Conservation (phyloP, 108 stramenopile species). For the Fragilariopsis cylindrus region DNA sequence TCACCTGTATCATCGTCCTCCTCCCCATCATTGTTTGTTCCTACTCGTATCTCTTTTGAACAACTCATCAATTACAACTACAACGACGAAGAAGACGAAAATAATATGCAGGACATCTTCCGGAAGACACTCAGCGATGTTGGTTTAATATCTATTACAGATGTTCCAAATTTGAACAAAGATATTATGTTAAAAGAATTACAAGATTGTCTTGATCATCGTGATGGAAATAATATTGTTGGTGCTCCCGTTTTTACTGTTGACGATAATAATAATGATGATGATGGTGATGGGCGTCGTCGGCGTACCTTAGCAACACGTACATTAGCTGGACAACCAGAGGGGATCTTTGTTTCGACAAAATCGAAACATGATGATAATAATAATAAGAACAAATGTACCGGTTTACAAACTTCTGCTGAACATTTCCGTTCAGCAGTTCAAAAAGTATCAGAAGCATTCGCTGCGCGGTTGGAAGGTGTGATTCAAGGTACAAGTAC, state of each 20-base stretch:
- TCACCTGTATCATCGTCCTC: no score
- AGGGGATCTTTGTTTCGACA: neutral
- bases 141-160: constrained; percentile 42
- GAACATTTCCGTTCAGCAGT: neutral
- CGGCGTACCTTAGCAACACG: constrained; percentile 47
- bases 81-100: neutral
- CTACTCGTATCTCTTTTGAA: constrained; percentile 2
- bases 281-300: constrained; percentile 24
- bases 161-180: constrained; percentile 24
- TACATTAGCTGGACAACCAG: constrained; percentile 3
- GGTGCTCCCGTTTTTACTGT: neutral
- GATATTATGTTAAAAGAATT: constrained; percentile 13
- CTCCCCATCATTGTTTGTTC: neutral
- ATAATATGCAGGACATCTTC: neutral
- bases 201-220: constrained; percentile 19
- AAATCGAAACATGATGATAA: neutral
- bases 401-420: neutral
- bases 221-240: neutral
- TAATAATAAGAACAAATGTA: neutral
- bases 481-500: neutral
- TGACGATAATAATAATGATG: neutral
- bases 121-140: constrained; percentile 15
- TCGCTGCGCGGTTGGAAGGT: neutral
- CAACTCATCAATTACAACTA: neutral
- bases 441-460: neutral